Evolutionary conservation across 1,139 yeast species (phyloP).

Genomic region (Yamadazyma siamensis): DNA sequence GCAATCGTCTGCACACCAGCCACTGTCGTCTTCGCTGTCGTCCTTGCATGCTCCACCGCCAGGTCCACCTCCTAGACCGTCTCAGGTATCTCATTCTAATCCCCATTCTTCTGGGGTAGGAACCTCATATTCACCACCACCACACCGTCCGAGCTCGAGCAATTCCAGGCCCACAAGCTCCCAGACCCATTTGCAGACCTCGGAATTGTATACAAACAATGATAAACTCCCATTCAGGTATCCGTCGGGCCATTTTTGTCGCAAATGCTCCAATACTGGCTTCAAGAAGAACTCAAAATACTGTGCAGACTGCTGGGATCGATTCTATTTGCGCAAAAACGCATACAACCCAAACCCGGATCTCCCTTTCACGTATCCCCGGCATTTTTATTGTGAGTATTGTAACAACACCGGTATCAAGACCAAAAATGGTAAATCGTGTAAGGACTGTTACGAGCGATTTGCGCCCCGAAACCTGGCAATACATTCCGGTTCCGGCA

Average conservation of each 20-base stretch:
- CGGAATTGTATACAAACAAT: slow-evolving; percentile 28
- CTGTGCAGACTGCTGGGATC: slow-evolving; percentile 38
- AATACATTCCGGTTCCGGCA: background rate
- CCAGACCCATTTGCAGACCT: slow-evolving; percentile 4
- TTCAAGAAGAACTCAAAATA: slow-evolving; percentile 29
- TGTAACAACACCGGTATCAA: slow-evolving; percentile 78
- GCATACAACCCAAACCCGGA: slow-evolving; percentile 40
- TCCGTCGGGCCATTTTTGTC: slow-evolving; percentile 35
- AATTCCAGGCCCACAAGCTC: slow-evolving; percentile 6
- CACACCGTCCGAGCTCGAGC: slow-evolving; percentile 11
- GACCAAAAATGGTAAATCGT: slow-evolving; percentile 57
- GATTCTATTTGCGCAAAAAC: slow-evolving; percentile 23
- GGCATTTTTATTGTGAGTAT: slow-evolving; percentile 56
- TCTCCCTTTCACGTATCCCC: slow-evolving; percentile 55
- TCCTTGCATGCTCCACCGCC: background rate
- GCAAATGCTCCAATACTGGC: slow-evolving; percentile 42
- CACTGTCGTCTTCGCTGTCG: too few species aligned
- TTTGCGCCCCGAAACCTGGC: slow-evolving; percentile 48
- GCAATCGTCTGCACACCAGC: too few species aligned
- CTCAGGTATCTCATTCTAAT: too few species aligned
- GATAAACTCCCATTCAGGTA: slow-evolving; percentile 53
- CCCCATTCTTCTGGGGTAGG: too few species aligned
- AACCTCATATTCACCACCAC: slow-evolving; percentile 5
- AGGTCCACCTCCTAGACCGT: background rate
- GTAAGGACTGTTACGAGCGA: slow-evolving; percentile 68